Evolutionary conservation across 129 eudicot genomes (phyloP), one percentile per base, ranked within the genome.

Genomic region (Flaveria trinervia): DNA sequence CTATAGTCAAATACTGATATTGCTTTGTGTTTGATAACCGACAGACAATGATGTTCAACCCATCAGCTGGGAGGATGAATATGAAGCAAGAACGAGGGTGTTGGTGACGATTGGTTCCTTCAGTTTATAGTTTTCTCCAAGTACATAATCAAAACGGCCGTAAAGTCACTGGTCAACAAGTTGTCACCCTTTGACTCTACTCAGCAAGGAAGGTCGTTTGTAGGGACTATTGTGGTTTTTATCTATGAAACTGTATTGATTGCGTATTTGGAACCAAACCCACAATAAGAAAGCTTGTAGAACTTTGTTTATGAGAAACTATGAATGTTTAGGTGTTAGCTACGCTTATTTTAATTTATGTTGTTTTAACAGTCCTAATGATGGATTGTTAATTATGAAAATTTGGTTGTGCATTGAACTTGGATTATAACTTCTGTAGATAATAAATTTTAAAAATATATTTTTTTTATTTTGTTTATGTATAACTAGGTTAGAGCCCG

Each of bases 21-120:
- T 39, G 25, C 22, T 46, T 59, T 59, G 28, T 60, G 67, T 44
- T 62, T 73, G 49, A 52, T 52, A 43, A 52, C 71, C 14, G 23
- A 43, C 85, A 83, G 90, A 75, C 84, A 20, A 72, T 81, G 84
- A 66, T 78, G 84, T 81, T 81, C 60, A 26, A 79, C 41, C 69
- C 90, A 43, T 72, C 86, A 30, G 82, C 72, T 57, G 79, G 75
- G 43, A 73, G 75, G 43, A 73, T 80, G 74, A 78, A 78, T n/a
- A 74, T 88, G 86, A 88, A 88, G 74, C 90, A 85, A 81, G 93
- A 88, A 79, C 90, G 86, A 5, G 82, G 88, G 36, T 81, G 81
- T 71, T 88, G 93, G 86, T 74, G 79, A 80, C n/a, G 26, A 54
- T 11, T 10, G 49, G 49, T 59, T 62, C 61, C 65, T 44, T 56